Conservation (phyloP, 73 alveolate species). For the Breviolum minutum region DNA sequence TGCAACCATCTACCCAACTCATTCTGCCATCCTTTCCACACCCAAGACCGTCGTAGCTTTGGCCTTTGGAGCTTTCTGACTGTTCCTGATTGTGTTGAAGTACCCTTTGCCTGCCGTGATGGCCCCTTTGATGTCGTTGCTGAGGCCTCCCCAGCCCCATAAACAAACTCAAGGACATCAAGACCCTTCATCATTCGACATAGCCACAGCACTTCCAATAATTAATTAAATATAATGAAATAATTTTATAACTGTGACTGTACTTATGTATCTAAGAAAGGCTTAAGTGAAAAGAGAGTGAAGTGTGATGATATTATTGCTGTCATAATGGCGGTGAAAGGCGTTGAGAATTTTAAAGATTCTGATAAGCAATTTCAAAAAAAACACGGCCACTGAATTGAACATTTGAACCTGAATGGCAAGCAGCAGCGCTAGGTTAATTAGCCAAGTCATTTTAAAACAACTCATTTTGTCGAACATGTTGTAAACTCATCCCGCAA, state of each 20-base stretch:
- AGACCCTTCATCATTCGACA: not conserved
- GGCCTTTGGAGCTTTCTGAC: not conserved
- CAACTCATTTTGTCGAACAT: too few species aligned
- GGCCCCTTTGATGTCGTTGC: too few species aligned
- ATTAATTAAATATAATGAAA: too few species aligned
- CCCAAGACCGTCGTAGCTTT: not conserved
- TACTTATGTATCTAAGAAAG: not conserved
- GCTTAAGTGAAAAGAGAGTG: not conserved
- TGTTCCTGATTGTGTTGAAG: not conserved
- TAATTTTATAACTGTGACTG: not conserved
- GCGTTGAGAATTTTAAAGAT: not conserved
- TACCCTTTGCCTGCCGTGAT: not conserved
- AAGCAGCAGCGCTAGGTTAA: too few species aligned
- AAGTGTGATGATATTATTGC: not conserved
- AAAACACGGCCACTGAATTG: not conserved
- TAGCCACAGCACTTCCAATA: not conserved
- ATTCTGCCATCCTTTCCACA: not conserved
- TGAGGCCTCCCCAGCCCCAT: not conserved
- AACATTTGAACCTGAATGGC: too few species aligned
- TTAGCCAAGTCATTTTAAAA: too few species aligned
- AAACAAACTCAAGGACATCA: not conserved
- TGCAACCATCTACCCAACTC: not conserved
- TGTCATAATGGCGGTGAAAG: not conserved
- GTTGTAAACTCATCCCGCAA: too few species aligned
- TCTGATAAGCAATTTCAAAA: not conserved